Base-by-base conservation (phyloP, 495 filamentous ascomycete species). In the Aspergillus ellipticus region DNA sequence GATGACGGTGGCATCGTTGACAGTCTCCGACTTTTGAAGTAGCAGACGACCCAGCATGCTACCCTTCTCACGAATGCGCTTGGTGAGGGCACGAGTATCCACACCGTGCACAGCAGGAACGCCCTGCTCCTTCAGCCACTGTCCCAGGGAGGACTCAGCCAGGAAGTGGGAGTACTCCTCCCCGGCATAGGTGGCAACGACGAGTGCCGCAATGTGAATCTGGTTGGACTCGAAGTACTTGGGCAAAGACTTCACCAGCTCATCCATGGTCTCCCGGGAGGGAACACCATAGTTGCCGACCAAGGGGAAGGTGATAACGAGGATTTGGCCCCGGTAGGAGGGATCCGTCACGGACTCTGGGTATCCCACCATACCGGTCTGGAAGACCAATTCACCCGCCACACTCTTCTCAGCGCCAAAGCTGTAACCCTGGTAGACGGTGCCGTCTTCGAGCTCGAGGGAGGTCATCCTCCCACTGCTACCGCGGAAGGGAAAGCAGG, bases 331-430 rank as follows among this genome's bases (percentile, higher is more conserved):
- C 15, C 88, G 88, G 71, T 96, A 96, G 54, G 91, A 96, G 56
- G 91, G 91, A 63, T 96, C 91, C 49, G 91, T 96, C 64, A 96
- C 81, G 11, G 89, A 92, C 77, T 98, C 94, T 28, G 94, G 92
- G 67, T 98, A 98, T 57, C 94, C 94, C 54, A 98, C 94, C 94
- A 98, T 96, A 67, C 94, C 94, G 48, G 94, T 98, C 80, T 98
- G 94, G 77, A 98, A 98, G 72, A 98, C 94, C 68, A 97, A 79
- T 82, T 98, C 94, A 65, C 94, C 94, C 55, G 93, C 87, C 63
- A 94, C 83, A 67, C 87, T 95, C 80, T 89, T 94, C 66, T 90
- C 79, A 22, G 92, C 90, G 66, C 94, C 94, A 68, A 97, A 98
- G 79, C 92, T 96, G 75, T 90, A 88, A 51, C 94, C 94, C 62